Conservation (phyloP, 139 green algal genomes). For the Prasinococcaceae sp. region DNA sequence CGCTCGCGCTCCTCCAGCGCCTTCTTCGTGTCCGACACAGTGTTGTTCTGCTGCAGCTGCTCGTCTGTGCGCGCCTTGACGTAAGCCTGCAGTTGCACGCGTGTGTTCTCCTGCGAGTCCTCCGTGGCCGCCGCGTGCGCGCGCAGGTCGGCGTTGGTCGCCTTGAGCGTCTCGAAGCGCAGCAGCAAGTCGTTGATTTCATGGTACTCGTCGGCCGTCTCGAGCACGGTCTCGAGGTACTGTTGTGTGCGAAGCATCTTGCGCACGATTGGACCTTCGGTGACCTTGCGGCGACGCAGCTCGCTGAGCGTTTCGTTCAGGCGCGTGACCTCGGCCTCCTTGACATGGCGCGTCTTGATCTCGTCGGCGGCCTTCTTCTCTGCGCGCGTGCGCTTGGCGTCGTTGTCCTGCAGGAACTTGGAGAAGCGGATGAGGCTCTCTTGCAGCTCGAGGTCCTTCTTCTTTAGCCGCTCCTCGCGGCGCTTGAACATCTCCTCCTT, state of each 20-base stretch:
- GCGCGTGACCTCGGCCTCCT: slow-evolving; percentile 63
- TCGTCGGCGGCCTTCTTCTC: slow-evolving; percentile 71
- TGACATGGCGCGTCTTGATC: slow-evolving; percentile 33
- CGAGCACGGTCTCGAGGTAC: slow-evolving; percentile 69
- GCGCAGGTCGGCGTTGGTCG: slow-evolving; percentile 60
- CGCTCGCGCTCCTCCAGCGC: slow-evolving; percentile 51
- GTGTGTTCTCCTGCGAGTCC: slow-evolving; percentile 35
- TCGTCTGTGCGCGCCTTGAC: slow-evolving; percentile 56
- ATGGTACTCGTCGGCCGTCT: slow-evolving; percentile 59
- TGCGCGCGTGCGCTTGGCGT: slow-evolving; percentile 64
- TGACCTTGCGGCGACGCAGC: slow-evolving; percentile 44
- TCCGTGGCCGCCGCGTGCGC: slow-evolving; percentile 1
- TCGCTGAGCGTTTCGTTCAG: slow-evolving; percentile 49
- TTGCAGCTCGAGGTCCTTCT: slow-evolving; percentile 78
- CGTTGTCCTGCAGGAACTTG: slow-evolving; percentile 85
- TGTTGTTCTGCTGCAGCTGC: slow-evolving; percentile 72
- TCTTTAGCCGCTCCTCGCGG: slow-evolving; percentile 69
- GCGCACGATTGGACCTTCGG: slow-evolving; percentile 7
- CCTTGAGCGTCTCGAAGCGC: slow-evolving; percentile 52
- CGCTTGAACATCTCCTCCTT: slow-evolving; percentile 71
- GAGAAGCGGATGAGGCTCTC: slow-evolving; percentile 79
- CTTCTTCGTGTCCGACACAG: slow-evolving; percentile 56
- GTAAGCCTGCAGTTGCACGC: slow-evolving; percentile 37
- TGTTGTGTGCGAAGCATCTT: slow-evolving; percentile 54
- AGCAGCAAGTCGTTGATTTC: slow-evolving; percentile 68